These are phyloP conservation scores for Artemisia annua DNA, from an alignment of 129 eudicot species.

Conservation along the genomic window DNA sequence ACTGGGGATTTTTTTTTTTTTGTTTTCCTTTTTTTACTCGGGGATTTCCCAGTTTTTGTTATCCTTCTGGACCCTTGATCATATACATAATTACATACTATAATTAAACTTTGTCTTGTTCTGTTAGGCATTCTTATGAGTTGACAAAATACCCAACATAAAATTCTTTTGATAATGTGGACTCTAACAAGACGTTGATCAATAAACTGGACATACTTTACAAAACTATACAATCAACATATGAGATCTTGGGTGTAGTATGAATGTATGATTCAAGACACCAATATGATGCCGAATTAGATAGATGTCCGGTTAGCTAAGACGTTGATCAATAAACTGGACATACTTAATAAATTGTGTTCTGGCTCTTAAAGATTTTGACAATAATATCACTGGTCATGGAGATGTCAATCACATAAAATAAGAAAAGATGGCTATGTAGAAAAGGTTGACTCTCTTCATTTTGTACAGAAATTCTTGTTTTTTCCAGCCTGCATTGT, in stretches of 20 bases:
- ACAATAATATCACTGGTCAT: constrained; percentile 2
- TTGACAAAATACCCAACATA: neutral
- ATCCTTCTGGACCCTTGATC: neutral
- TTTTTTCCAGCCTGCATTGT: constrained; percentile 8
- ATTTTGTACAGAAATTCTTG: neutral
- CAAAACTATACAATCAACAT: neutral
- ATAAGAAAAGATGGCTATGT: constrained; percentile 2
- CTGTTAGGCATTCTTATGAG: neutral
- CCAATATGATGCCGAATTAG: constrained; percentile 15
- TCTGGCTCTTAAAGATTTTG: neutral
- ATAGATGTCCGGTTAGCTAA: neutral
- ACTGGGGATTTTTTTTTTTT: too few species aligned
- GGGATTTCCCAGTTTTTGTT: neutral
- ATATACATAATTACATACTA: neutral
- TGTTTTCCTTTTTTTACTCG: too few species aligned
- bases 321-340: too few species aligned
- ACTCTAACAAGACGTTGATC: neutral
- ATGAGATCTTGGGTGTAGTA: neutral
- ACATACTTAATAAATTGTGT: neutral
- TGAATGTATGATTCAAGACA: neutral
- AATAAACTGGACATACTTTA: neutral
- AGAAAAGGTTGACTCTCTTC: constrained; percentile 2
- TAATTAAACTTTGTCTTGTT: neutral
- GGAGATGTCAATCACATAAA: constrained; percentile 19
- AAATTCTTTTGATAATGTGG: neutral